Evolutionary conservation across 2,329 filamentous ascomycete genomes (phyloP), one percentile per base, ranked within the genome.

Genomic region (Ilyonectria sp.): DNA sequence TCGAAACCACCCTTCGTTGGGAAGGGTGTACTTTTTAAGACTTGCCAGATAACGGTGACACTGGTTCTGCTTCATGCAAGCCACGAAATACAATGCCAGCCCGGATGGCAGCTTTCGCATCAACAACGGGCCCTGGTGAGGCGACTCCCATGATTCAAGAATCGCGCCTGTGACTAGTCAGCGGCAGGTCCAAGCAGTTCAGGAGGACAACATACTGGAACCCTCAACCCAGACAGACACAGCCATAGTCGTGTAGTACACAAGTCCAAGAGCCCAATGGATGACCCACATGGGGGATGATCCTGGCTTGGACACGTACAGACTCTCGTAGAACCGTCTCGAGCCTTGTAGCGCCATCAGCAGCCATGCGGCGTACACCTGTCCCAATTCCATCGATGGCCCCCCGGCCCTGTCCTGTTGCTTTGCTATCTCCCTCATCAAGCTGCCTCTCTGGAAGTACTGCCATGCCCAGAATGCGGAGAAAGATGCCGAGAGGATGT

Each of bases 201-300:
- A 35, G 40, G 33, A 40, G 35, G 11, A 57, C 46, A 19, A 69
- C 62, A 76, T 85, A 94, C 93, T 82, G 57, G 90, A 89, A 59
- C 91, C 93, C 80, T 98, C 94, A 66, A 97, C 87, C 95, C 95
- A 98, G 37, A 97, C 84, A 5, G 93, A 89, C 53, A 97, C 77
- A 60, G 91, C 91, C 74, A 93, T 92, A 65, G 85, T 85, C 6
- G 91, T 76, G 80, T 99, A 99, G 80, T 93, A 98, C 10, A 83
- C 81, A 56, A 96, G 80, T 0, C 94, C 96, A 46, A 98, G 79
- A 17, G 92, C 70, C 91, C 94, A 98, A 78, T 97, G 93, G 17
- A 91, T 88, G 69, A 95, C 81, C 90, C 92, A 94, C 95, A 99
- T 99, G 63, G 85, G 89, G 19, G 94, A 93, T 23, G 86, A 86